phyloP scores from a whole-genome alignment of 352 stramenopile genomes.

The Phytophthora brassicae region DNA sequence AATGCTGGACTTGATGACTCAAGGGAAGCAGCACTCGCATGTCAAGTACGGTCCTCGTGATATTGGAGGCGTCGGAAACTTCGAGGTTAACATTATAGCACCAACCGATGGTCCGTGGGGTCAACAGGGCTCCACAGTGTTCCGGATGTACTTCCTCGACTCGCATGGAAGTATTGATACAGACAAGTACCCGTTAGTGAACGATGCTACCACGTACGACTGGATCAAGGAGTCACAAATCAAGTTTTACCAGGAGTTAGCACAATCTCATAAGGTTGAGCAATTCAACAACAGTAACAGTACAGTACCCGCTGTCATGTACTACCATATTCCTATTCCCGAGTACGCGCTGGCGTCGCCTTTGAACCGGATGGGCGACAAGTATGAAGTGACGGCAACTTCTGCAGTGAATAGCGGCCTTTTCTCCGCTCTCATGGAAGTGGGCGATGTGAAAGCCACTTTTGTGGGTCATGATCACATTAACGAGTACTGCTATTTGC shows the following conservation, averaged over 20 bases:
- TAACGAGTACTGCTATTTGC: constrained; percentile 60
- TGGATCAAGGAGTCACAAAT: constrained; percentile 55
- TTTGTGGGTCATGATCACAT: constrained; percentile 67
- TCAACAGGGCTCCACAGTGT: constrained; percentile 29
- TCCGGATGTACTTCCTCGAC: constrained; percentile 79
- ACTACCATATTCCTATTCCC: constrained; percentile 63
- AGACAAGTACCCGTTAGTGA: constrained; percentile 28
- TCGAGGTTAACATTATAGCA: constrained; percentile 51
- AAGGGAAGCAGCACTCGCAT: constrained; percentile 47
- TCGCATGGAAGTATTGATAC: constrained; percentile 42
- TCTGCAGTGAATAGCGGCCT: constrained; percentile 35
- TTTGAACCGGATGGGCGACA: constrained; percentile 23
- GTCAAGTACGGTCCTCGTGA: constrained; percentile 43
- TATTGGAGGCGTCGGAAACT: constrained; percentile 68
- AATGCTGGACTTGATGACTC: constrained; percentile 38
- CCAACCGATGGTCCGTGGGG: constrained; percentile 45
- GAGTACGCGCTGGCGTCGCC: constrained; percentile 43
- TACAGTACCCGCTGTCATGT: constrained; percentile 49
- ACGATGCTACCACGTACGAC: constrained; percentile 36
- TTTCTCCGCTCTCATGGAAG: constrained; percentile 45
- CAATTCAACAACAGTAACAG: constrained; percentile 2
- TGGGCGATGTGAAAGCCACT: constrained; percentile 57
- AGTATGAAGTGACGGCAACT: constrained; percentile 33
- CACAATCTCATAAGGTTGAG: constrained; percentile 21
- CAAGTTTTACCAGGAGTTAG: constrained; percentile 41